Evolutionary conservation across 495 filamentous ascomycete species (phyloP).

Genomic region (Parathielavia appendiculata): DNA sequence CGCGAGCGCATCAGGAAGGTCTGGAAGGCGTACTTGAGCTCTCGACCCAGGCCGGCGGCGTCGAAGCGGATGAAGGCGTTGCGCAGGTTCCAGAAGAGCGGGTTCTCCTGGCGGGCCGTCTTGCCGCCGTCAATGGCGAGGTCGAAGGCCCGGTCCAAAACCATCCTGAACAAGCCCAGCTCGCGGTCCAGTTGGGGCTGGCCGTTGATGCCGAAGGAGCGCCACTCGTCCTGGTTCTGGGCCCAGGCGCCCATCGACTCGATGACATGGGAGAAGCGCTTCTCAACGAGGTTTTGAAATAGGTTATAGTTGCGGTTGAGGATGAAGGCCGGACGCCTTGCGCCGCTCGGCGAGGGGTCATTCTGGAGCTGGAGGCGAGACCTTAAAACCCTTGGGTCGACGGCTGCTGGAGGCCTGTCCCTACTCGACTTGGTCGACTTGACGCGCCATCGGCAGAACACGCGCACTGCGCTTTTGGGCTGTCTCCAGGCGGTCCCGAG

Average conservation of each 20-base stretch:
- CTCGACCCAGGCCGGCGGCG: conserved; percentile 42
- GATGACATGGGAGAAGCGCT: conserved; percentile 18
- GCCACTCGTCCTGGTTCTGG: conserved; percentile 25
- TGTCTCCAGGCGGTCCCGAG: conserved; percentile 19
- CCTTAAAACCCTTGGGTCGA: background rate
- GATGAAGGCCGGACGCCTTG: background rate
- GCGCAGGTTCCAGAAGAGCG: conserved; percentile 51
- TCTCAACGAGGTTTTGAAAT: conserved; percentile 27
- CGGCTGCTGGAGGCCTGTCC: too few species aligned
- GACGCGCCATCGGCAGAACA: conserved; percentile 14
- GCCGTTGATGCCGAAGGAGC: conserved; percentile 30
- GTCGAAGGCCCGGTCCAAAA: conserved; percentile 33
- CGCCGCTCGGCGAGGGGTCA: background rate
- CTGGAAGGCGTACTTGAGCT: conserved; percentile 60
- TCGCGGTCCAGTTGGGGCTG: conserved; percentile 32
- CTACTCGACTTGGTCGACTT: background rate
- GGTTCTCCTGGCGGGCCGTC: conserved; percentile 38
- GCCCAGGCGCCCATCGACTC: conserved; percentile 16
- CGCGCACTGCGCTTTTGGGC: conserved; percentile 15
- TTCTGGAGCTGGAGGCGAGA: background rate
- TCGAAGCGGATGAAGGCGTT: conserved; percentile 52
- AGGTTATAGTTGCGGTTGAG: conserved; percentile 26
- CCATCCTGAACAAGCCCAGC: conserved; percentile 33
- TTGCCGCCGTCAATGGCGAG: conserved; percentile 30
- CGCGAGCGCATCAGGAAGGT: conserved; percentile 41